Percentiles rank a stretch among this genome's conserved stretches.
Conservation (phyloP, 2,329 filamentous ascomycete species). For the Aspergillus nomiae region DNA sequence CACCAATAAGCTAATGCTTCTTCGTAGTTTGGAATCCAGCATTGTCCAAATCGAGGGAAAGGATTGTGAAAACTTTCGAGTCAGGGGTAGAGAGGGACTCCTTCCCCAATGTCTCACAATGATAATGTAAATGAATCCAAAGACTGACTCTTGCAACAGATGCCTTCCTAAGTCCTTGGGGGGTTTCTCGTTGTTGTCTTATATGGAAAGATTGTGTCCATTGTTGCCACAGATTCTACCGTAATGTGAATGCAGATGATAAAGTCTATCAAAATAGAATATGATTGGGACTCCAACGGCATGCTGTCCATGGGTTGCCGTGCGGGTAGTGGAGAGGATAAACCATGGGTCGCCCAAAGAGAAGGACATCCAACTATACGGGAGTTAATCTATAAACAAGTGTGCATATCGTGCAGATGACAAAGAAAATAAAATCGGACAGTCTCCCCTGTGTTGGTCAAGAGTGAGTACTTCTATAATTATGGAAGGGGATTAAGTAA, state of each 20-base stretch:
- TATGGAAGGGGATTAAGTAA: too few species aligned
- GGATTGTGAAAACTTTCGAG: background rate
- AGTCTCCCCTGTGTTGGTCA: too few species aligned
- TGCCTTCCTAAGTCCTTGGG: background rate
- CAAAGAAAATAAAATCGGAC: too few species aligned
- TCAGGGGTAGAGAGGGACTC: background rate
- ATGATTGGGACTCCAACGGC: constrained; percentile 12
- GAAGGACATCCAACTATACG: background rate
- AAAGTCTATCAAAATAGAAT: background rate
- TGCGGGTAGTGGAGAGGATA: constrained; percentile 20
- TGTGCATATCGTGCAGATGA: too few species aligned
- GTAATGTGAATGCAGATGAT: background rate
- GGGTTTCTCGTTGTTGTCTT: too few species aligned
- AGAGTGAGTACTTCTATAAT: too few species aligned
- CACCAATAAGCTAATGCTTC: background rate
- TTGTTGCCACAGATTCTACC: background rate
- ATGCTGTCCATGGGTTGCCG: constrained; percentile 16
- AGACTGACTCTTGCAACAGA: background rate
- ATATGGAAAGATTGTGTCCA: background rate
- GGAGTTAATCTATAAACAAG: too few species aligned
- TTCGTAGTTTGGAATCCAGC: background rate
- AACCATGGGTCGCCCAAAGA: constrained; percentile 23
- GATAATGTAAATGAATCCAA: background rate
- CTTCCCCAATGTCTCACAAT: background rate
- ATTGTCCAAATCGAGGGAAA: background rate